Conservation (phyloP, 1,284 basidiomycete genomes). For the Volvariella surrecta region DNA sequence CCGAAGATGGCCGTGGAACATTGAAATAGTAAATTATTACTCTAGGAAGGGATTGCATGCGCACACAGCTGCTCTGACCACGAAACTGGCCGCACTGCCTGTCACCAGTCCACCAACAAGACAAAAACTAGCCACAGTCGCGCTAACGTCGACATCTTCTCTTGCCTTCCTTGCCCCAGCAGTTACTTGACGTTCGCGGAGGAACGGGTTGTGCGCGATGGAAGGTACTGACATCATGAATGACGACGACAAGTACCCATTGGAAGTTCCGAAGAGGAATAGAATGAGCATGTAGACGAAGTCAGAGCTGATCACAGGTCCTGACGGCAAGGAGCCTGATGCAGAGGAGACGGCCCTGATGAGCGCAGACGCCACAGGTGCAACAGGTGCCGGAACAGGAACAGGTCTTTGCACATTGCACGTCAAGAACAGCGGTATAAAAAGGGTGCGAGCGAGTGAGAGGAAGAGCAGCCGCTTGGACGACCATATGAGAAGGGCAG, state of each 20-base stretch:
- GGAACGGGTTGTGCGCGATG: conserved; percentile 58
- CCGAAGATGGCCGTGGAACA: too few species aligned
- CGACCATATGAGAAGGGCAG: conserved; percentile 59
- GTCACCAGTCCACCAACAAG: conserved; percentile 67
- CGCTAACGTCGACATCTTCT: conserved; percentile 78
- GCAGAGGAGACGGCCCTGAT: conserved; percentile 10
- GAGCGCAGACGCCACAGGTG: not conserved
- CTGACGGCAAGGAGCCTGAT: conserved; percentile 12
- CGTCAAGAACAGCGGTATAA: conserved; percentile 77
- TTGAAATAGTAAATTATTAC: conserved; percentile 7
- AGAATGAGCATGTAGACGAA: conserved; percentile 67
- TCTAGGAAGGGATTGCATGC: conserved; percentile 60
- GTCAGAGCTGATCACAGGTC: conserved; percentile 65
- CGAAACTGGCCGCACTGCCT: conserved; percentile 76
- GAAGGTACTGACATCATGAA: conserved; percentile 71
- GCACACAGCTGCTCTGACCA: conserved; percentile 59
- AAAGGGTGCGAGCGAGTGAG: conserved; percentile 64
- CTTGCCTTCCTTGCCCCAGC: conserved; percentile 13
- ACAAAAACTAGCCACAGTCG: conserved; percentile 73
- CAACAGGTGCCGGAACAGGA: conserved; percentile 5
- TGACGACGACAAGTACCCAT: conserved; percentile 65
- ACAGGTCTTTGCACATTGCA: conserved; percentile 64
- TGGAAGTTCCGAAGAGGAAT: conserved; percentile 65
- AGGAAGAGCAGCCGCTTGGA: conserved; percentile 49
- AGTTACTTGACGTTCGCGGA: conserved; percentile 36